A percentile compares a stretch with the other conserved stretches of the same genome.
Evolutionary conservation across 2,329 filamentous ascomycete genomes (phyloP).

Genomic region (Albifimbria verrucaria): DNA sequence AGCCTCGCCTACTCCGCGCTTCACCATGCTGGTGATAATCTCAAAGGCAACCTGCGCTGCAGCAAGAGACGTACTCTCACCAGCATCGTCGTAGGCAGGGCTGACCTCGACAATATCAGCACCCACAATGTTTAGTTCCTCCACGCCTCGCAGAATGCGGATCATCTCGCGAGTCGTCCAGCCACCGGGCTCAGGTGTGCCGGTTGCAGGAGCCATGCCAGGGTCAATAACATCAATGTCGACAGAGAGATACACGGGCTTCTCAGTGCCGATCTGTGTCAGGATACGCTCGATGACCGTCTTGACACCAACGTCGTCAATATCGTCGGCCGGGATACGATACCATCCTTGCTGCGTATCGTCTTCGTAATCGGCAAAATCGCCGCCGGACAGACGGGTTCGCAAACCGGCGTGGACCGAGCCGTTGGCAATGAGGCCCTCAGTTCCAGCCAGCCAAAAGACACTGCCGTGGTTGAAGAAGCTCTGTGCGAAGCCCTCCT

Average conservation of each 20-base stretch:
- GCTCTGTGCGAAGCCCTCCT: slow-evolving; percentile 9
- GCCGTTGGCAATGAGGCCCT: slow-evolving; percentile 70
- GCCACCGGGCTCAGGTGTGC: slow-evolving; percentile 79
- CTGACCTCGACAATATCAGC: slow-evolving; percentile 83
- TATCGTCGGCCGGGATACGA: slow-evolving; percentile 74
- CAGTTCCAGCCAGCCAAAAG: slow-evolving; percentile 78
- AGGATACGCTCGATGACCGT: slow-evolving; percentile 67
- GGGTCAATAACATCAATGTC: slow-evolving; percentile 82
- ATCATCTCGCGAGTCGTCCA: slow-evolving; percentile 85
- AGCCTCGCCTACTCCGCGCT: slow-evolving; percentile 25
- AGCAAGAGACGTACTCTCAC: slow-evolving; percentile 73
- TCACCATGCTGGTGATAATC: slow-evolving; percentile 70
- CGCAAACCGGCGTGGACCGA: slow-evolving; percentile 77
- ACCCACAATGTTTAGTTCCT: slow-evolving; percentile 75
- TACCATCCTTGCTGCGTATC: slow-evolving; percentile 72
- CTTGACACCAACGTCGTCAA: slow-evolving; percentile 70
- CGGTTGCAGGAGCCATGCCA: slow-evolving; percentile 58
- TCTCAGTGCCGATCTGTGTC: slow-evolving; percentile 59
- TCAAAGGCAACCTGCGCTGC: slow-evolving; percentile 80
- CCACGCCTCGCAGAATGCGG: slow-evolving; percentile 71
- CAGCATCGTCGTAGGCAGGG: slow-evolving; percentile 74
- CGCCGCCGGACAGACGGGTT: slow-evolving; percentile 64
- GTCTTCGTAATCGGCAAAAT: slow-evolving; percentile 64
- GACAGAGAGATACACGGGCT: slow-evolving; percentile 68
- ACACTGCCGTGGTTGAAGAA: slow-evolving; percentile 81